These are phyloP conservation scores for Gliomastix tumulicola DNA, from an alignment of 2,329 filamentous ascomycete genomes.

Conservation along the genomic window DNA sequence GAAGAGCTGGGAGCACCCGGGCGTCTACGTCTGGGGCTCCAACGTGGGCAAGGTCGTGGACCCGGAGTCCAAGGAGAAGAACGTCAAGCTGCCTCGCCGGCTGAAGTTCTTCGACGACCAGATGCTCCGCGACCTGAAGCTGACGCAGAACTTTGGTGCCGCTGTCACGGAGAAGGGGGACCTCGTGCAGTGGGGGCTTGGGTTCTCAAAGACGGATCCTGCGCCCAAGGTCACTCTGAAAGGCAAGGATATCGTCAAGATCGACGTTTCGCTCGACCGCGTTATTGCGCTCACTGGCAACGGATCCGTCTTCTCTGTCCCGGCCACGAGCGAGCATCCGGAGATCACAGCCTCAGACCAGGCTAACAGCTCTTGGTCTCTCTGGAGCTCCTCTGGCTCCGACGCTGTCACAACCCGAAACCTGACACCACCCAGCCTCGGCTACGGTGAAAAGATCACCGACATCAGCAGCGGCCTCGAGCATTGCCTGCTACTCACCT, in stretches of 20 bases:
- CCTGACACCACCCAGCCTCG: conserved; percentile 58
- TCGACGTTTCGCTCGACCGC: conserved; percentile 74
- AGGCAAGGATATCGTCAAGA: conserved; percentile 72
- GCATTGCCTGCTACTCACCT: conserved; percentile 81
- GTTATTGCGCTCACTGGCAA: conserved; percentile 70
- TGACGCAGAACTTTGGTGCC: conserved; percentile 74
- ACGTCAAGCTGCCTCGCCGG: conserved; percentile 73
- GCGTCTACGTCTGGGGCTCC: conserved; percentile 89
- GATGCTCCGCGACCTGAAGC: conserved; percentile 78
- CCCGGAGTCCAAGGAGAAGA: conserved; percentile 68
- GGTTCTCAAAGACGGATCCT: conserved; percentile 58
- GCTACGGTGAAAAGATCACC: conserved; percentile 64
- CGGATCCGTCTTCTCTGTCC: conserved; percentile 79
- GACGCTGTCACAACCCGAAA: conserved; percentile 61
- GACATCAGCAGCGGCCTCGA: conserved; percentile 75
- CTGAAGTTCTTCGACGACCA: conserved; percentile 79
- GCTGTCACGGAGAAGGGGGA: conserved; percentile 86
- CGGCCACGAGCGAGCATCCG: conserved; percentile 62
- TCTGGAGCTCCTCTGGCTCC: conserved; percentile 46
- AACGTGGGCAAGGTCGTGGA: conserved; percentile 82
- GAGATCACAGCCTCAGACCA: too few relatives aligned
- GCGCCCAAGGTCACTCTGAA: conserved; percentile 65
- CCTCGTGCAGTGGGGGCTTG: conserved; percentile 84
- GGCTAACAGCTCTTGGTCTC: conserved; percentile 56
- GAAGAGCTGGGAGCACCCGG: conserved; percentile 73